Evolutionary conservation across 2,329 filamentous ascomycete species (phyloP), one percentile per base, ranked within the genome.

Genomic region (Zymoseptoria tritici): DNA sequence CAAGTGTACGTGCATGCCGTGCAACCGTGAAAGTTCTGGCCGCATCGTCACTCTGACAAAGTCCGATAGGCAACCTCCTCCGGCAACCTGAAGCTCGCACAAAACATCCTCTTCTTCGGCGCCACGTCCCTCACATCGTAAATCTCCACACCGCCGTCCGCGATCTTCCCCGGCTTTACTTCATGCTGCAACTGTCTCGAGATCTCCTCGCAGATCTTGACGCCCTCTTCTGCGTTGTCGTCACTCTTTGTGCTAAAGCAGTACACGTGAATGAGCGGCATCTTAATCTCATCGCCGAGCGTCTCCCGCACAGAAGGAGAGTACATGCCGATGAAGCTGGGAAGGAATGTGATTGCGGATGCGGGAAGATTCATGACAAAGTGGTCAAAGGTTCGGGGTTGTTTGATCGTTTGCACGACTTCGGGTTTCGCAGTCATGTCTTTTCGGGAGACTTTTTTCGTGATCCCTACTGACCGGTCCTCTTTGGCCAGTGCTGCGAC

Each of bases 361-460:
- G 92, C 94, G 0, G 94, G 94, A 16, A 99, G 86, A 76, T 99
- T 99, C 90, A 99, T 97, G 66, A 97, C 89, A 73, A 92, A 99
- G 78, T 97, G 94, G n/a, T 86, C 83, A 72, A 97, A 90, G 46
- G 87, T 86, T 2, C 81, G 81, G 2, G 93, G 93, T 52, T 91
- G 80, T 9, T 67, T 57, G 19, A 80, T 60, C 0, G 70, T 76
- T 60, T 75, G 73, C 36, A 76, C 57, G 52, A 76, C 69, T 24
- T 68, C 62, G n/a, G 68, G 68, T 11, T 72, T 71, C 26, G 66
- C 62, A 9, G 54, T 51, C 2, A 55, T 42, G 4, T 69, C 66
- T 56, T 68, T 70, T 13, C 66, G 66, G 8, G 71, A 71, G 11
- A 64, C 54, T 56, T 77, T 77, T 52, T 70, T 70, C 59, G 67